Evolutionary conservation across 768 basidiomycete species (phyloP), one percentile per base, ranked within the genome.

Genomic region (Coprinopsis strossmayeri): DNA sequence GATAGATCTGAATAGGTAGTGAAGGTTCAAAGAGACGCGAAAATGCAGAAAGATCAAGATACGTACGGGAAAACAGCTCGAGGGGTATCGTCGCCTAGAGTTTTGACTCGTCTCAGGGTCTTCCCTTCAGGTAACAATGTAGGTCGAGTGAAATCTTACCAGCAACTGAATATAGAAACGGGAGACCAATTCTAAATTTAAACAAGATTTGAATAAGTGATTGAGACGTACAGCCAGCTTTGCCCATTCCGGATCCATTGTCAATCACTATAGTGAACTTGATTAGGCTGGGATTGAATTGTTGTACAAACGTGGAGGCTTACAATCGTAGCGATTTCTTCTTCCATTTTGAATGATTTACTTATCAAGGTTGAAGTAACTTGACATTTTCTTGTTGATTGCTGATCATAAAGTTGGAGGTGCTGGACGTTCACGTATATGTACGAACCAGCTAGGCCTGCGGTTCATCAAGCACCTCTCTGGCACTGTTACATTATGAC

Each of bases 201-300:
- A 41, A 35, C 45, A 52, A 42, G 53, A 32, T 49, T 51, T 51
- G 46, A 20, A 26, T n/a, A n/a, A n/a, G n/a, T n/a, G n/a, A n/a
- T n/a, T 43, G 41, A 53, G 52, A 81, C 84, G 56, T 65, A 87
- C 85, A 89, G 69, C 92, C 93, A 78, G 91, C 92, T 74, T 96
- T 96, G 84, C 92, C 95, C 91, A 93, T 94, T 69, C 92, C 92
- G 61, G 91, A 94, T 61, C 89, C 90, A 66, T 87, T 87, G 69
- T 89, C 85, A 63, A 87, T 83, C 67, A 88, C 84, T 86, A 53
- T 21, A 23, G 34, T 39, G 21, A 13, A n/a, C 9, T 7, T 38
- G 5, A 17, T 18, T 20, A 49, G 11, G 7, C 25, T 20, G 35
- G 32, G 25, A 28, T 32, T 34, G 3, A 27, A 46, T 2, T 72